Conservation (phyloP, 148 eudicot genomes). For the Amaranthus hypochondriacus region DNA sequence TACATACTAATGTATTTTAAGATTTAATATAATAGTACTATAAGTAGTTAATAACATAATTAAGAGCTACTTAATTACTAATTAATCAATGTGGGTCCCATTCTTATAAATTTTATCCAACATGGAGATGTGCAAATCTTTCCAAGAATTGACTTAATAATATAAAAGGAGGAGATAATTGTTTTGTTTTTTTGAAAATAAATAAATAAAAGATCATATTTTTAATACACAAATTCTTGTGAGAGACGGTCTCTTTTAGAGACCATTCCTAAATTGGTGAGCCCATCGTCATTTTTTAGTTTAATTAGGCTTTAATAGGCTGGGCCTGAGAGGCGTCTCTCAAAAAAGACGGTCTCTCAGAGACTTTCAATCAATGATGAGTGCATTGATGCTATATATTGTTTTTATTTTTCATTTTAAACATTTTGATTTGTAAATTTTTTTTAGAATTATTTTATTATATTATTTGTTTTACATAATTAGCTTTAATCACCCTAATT, state of each 20-base stretch:
- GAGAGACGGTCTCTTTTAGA: too few species aligned
- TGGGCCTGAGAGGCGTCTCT: too few species aligned
- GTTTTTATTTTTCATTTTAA: too few species aligned
- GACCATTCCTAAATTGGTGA: too few species aligned
- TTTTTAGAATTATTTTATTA: too few species aligned
- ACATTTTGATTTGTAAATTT: too few species aligned
- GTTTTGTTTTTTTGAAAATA: not conserved
- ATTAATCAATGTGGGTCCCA: constrained; percentile 21
- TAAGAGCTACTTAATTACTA: not conserved
- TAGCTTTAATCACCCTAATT: too few species aligned
- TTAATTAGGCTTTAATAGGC: too few species aligned
- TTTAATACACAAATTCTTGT: not conserved
- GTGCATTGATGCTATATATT: constrained; percentile 9
- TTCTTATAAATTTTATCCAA: not conserved
- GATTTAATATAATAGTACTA: not conserved
- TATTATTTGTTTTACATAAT: too few species aligned
- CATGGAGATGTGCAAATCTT: constrained; percentile 26
- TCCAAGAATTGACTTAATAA: constrained; percentile 21
- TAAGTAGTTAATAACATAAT: not conserved
- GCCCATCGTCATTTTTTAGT: too few species aligned
- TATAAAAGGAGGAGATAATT: constrained; percentile 2
- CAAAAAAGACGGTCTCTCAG: too few species aligned
- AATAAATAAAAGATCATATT: not conserved
- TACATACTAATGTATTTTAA: not conserved
- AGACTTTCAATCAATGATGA: constrained; percentile 5